phyloP scores from a whole-genome alignment of 305 asterid genomes.

The Fraxinus ornus region DNA sequence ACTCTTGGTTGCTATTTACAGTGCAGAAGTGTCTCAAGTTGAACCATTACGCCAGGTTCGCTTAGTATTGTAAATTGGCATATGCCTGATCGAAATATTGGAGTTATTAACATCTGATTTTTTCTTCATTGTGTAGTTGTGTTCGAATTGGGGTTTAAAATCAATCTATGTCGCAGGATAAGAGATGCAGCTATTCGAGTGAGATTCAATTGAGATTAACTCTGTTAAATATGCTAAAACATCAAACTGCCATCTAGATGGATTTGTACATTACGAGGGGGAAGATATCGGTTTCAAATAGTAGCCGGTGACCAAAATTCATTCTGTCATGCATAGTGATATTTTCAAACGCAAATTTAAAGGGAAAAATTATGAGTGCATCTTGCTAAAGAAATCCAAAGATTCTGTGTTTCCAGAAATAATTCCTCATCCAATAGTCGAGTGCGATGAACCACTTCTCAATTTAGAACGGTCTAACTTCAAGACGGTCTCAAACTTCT shows the following conservation, averaged over 20 bases:
- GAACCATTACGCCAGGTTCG: background rate
- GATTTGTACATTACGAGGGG: background rate
- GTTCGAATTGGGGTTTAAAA: background rate
- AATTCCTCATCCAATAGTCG: slow-evolving; percentile 33
- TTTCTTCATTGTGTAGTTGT: background rate
- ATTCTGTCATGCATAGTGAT: background rate
- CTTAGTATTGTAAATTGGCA: background rate
- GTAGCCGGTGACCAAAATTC: background rate
- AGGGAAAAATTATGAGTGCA: background rate
- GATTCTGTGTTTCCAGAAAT: background rate
- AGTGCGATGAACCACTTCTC: slow-evolving; percentile 44
- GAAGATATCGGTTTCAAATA: background rate
- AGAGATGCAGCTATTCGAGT: background rate
- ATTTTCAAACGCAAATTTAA: background rate
- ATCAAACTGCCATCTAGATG: background rate
- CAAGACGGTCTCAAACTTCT: slow-evolving; percentile 54
- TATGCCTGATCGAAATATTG: background rate
- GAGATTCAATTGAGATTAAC: background rate
- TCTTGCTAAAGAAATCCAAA: background rate
- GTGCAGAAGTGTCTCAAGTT: background rate
- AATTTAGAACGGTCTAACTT: slow-evolving; percentile 48
- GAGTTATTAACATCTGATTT: background rate
- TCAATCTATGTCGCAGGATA: background rate
- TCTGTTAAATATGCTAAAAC: background rate
- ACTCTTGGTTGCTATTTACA: background rate